phyloP scores from a whole-genome alignment of 169 alveolate genomes.

The Besnoitia besnoiti region DNA sequence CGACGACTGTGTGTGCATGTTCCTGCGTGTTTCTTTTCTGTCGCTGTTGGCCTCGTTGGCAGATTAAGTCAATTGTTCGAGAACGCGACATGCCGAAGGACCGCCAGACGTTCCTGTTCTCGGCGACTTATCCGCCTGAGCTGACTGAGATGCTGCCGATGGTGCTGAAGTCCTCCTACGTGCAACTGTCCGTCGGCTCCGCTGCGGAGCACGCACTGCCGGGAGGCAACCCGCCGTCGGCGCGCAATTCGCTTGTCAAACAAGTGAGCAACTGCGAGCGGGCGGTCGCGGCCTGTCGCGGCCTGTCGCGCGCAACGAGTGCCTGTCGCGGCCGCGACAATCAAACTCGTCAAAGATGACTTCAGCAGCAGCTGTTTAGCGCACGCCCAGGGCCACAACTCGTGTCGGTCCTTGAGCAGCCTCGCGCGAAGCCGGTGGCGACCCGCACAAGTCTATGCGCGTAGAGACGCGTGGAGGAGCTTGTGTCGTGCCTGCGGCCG shows the following conservation, averaged over 20 bases:
- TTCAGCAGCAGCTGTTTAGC: too few species aligned
- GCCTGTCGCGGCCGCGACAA: too few species aligned
- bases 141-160: not conserved
- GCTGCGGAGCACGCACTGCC: not conserved
- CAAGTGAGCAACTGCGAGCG: not conserved
- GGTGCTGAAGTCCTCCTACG: slow-evolving; percentile 10
- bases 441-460: too few species aligned
- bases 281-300: too few species aligned
- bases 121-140: slow-evolving; percentile 33
- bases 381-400: too few species aligned
- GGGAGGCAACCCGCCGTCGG: not conserved
- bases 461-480: too few species aligned
- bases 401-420: too few species aligned
- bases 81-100: slow-evolving; percentile 32
- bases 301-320: too few species aligned
- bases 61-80: slow-evolving; percentile 21
- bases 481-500: too few species aligned
- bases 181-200: slow-evolving; percentile 28
- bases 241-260: not conserved
- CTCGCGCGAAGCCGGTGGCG: too few species aligned
- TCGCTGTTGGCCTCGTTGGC: not conserved
- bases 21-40: not conserved
- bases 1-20: not conserved
- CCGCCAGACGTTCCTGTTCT: slow-evolving; percentile 44
- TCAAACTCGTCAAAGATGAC: too few species aligned